Conservation (phyloP, 2,329 filamentous ascomycete genomes). For the Epichloe aotearoae region DNA sequence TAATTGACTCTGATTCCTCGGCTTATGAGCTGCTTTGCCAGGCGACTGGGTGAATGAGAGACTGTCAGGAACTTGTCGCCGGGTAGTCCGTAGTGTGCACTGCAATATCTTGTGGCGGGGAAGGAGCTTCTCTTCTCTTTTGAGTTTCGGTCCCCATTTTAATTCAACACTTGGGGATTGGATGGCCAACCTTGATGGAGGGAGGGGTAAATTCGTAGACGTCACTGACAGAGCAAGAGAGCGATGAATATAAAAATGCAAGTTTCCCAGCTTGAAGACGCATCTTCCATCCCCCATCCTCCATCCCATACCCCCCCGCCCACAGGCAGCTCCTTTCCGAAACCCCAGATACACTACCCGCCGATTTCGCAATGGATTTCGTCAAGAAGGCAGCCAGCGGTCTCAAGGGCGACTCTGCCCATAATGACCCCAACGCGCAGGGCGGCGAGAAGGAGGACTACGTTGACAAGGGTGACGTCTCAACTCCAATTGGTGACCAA, state of each 20-base stretch:
- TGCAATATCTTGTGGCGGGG: too few species aligned
- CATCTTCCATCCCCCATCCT: too few species aligned
- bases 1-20: too few species aligned
- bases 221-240: not conserved
- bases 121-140: not conserved
- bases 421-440: slow-evolving; percentile 8
- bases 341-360: not conserved
- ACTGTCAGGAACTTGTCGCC: too few species aligned
- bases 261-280: not conserved
- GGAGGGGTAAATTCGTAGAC: not conserved
- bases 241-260: not conserved
- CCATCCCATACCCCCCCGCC: too few species aligned
- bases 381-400: slow-evolving; percentile 21
- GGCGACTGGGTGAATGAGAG: too few species aligned
- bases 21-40: too few species aligned
- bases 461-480: slow-evolving; percentile 23
- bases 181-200: not conserved
- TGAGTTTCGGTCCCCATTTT: not conserved
- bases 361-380: slow-evolving; percentile 22
- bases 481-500: too few species aligned
- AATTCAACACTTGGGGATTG: not conserved
- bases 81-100: too few species aligned
- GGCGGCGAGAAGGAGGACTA: slow-evolving; percentile 19
- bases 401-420: slow-evolving; percentile 7
- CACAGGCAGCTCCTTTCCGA: not conserved